phyloP scores from a whole-genome alignment of 1,284 basidiomycete species.

The Rhizoctonia solani region DNA sequence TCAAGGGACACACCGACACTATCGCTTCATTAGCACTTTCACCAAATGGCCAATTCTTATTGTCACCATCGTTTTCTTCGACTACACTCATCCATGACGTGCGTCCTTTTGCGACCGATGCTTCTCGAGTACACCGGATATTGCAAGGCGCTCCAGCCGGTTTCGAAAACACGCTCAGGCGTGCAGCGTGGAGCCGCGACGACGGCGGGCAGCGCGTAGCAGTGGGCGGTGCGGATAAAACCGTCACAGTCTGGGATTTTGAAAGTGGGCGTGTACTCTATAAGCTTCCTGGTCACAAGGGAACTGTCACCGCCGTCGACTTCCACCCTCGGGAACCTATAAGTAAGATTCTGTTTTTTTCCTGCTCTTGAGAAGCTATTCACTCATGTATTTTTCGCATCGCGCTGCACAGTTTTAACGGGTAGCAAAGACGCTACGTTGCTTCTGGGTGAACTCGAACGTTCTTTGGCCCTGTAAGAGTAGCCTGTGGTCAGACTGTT shows the following conservation, averaged over 20 bases:
- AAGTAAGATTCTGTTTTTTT: constrained; percentile 54
- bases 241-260: constrained; percentile 93
- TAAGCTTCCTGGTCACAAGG: constrained; percentile 94
- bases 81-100: constrained; percentile 87
- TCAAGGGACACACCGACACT: constrained; percentile 85
- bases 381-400: background rate
- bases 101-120: constrained; percentile 84
- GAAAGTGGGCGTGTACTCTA: constrained; percentile 83
- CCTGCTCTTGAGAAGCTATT: background rate
- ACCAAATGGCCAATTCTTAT: constrained; percentile 80
- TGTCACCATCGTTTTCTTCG: constrained; percentile 87
- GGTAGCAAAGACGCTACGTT: constrained; percentile 88
- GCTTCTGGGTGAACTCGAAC: constrained; percentile 86
- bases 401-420: constrained; percentile 60
- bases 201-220: constrained; percentile 73
- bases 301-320: constrained; percentile 87
- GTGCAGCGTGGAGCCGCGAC: constrained; percentile 80
- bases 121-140: constrained; percentile 77
- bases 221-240: constrained; percentile 78
- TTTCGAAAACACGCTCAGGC: constrained; percentile 81
- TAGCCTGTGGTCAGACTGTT: background rate
- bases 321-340: constrained; percentile 94
- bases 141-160: constrained; percentile 86
- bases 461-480: constrained; percentile 32
- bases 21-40: constrained; percentile 87